Base-by-base conservation (phyloP, 345 rosid genomes). In the Salix suchowensis region DNA sequence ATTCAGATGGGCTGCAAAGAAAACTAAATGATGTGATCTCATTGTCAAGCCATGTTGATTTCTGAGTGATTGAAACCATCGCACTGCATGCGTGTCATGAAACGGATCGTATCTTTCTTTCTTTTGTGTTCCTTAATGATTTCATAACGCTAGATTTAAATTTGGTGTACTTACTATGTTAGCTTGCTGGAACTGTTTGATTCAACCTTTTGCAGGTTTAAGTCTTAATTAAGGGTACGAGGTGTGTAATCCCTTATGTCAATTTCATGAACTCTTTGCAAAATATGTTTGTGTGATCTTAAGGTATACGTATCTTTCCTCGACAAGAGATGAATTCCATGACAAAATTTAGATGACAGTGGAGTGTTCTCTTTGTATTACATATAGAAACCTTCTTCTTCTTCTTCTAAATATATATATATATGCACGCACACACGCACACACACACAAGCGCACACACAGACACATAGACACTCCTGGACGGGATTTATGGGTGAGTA, bases 21-120 rank as follows among this genome's bases (percentile, higher is more conserved):
- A 84, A 76, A 76, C 76, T 84, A 40, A 58, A 76, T 18, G 52
- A 75, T 75, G 50, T 75, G 58, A 72, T 78, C 13, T 77, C 34
- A 5, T 5, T 28, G 34, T 26, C 66, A 21, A 5, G 32, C 60
- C 37, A 39, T 1, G 5, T 39, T 67, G 9, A 60, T 24, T 60
- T 21, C 26, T 6, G 37, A 58, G 40, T 26, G 36, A 65, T 32
- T 14, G 4, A 14, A 9, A 65, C 16, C 36, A 28, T 26, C 9
- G 15, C 21, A 2, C 11, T 26, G 37, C 36, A 14, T 18, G 40
- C 40, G 14, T 42, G 46, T 11, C 19, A 15, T 65, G 40, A 65
- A 16, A 65, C 16, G 68, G 19, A 26, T 58, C 62, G 1, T 23
- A 2, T 58, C 28, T n/a, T 55, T 23, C 21, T 21, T 54, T 9